Conservation (phyloP, 2,329 filamentous ascomycete species). For the Penicillium glabrum region DNA sequence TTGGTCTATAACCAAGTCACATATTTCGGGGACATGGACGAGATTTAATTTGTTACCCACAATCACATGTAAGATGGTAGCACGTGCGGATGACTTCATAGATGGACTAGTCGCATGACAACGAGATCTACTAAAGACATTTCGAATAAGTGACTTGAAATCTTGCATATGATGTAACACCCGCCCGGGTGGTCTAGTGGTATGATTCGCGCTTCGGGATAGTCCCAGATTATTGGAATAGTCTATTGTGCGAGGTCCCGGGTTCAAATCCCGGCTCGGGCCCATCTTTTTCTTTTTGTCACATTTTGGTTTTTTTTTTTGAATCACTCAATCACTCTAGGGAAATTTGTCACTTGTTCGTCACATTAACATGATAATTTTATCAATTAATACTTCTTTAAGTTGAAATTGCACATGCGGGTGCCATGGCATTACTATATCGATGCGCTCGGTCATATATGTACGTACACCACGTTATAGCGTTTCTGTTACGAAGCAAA, state of each 20-base stretch:
- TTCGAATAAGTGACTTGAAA: neutral
- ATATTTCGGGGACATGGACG: neutral
- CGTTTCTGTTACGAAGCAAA: too few relatives aligned
- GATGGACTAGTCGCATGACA: neutral
- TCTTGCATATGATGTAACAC: neutral
- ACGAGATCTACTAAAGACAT: rapidly evolving
- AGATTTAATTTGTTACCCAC: neutral
- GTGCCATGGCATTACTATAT: too few relatives aligned
- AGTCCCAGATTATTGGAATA: neutral
- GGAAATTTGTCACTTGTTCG: too few relatives aligned
- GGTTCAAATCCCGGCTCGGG: neutral
- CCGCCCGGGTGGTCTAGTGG: neutral
- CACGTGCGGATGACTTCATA: neutral
- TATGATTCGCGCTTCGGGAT: neutral
- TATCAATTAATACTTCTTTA: too few relatives aligned
- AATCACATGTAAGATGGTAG: neutral
- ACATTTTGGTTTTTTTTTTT: neutral
- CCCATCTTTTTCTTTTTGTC: neutral
- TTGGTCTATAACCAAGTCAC: too few relatives aligned
- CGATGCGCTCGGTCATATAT: too few relatives aligned
- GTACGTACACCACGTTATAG: too few relatives aligned
- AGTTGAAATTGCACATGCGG: too few relatives aligned
- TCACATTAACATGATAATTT: too few relatives aligned
- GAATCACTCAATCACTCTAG: too few relatives aligned
- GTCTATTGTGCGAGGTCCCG: neutral